Evolutionary conservation across 306 rosid species (phyloP).

Genomic region (Prunus mira): DNA sequence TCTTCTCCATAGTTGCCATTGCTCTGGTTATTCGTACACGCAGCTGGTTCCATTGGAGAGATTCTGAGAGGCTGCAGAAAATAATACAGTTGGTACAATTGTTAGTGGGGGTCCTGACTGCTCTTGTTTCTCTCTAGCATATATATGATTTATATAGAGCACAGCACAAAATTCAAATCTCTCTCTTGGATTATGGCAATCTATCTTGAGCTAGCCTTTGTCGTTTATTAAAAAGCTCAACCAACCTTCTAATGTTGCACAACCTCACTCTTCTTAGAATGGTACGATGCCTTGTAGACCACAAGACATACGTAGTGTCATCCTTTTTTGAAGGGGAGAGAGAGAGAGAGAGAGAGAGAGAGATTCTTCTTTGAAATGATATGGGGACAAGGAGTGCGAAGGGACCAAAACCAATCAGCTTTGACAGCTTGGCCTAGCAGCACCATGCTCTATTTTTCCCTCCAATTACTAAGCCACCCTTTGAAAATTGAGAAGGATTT

Average conservation of each 20-base stretch:
- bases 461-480: neutral
- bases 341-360: neutral
- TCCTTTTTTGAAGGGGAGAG: conserved; percentile 1
- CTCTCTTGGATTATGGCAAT: neutral
- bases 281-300: conserved; percentile 41
- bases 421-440: conserved; percentile 22
- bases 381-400: conserved; percentile 15
- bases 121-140: neutral
- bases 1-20: conserved; percentile 24
- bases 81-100: neutral
- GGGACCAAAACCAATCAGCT: conserved; percentile 35
- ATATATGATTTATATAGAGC: neutral
- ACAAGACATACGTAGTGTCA: conserved; percentile 34
- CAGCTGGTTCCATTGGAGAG: conserved; percentile 45
- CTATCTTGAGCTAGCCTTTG: neutral
- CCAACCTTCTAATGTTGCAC: conserved; percentile 14
- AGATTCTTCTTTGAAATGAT: conserved; percentile 17
- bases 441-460: neutral
- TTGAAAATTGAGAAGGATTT: neutral
- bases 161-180: neutral
- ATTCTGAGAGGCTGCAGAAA: neutral
- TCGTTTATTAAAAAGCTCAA: conserved; percentile 23
- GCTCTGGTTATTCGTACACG: conserved; percentile 7
- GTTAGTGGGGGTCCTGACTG: neutral
- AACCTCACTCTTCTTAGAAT: conserved; percentile 7